Base-by-base conservation (phyloP, 2,329 filamentous ascomycete species). In the Cladorrhinum sp. region DNA sequence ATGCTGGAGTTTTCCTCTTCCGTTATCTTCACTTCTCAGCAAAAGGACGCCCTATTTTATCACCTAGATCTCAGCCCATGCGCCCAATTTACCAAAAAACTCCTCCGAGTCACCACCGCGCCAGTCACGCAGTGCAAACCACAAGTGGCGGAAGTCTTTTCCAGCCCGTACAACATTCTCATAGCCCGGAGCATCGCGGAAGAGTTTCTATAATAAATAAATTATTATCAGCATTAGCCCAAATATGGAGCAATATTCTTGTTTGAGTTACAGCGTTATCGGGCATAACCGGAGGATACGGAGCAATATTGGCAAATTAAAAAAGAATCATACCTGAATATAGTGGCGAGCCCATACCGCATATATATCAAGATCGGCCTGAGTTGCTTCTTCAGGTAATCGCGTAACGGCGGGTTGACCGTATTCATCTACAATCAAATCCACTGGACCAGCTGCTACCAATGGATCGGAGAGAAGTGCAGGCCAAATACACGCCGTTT, bases 401-500 rank as follows among this genome's bases (percentile, higher is more conserved):
- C 50, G 57, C 7, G 50, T 59, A 50, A 59, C 49, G 9, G 52
- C 16, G 41, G 50, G 50, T 54, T 41, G 16, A 27, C 57, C 57
- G 45, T 59, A 13, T 54, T 54, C 57, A 25, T 52, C 57, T 23
- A 49, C 57, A 13, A 54, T 36, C 27, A 59, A 54, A 25, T 59
- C 57, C 13, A 54, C 49, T 20, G 50, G 50, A 49, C 57, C 32
- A 48, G 32, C 57, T 20, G 57, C 50, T 49, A 59, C 49, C 36
- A 54, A 20, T 18, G 57, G 57, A 59, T 54, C 57, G 29, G 23
- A 72, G 36, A 73, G 58, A 50, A 73, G 62, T 49, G 71, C 72
- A 20, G 71, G 71, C 48, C 69, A 64, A 56, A 73, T 68, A 54
- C 64, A 68, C 9, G 64, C 68, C 25, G 67, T 71, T 60, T 73